These are phyloP conservation scores for Raffaelea arxii DNA, from an alignment of 2,329 filamentous ascomycete species.

Conservation along the genomic window DNA sequence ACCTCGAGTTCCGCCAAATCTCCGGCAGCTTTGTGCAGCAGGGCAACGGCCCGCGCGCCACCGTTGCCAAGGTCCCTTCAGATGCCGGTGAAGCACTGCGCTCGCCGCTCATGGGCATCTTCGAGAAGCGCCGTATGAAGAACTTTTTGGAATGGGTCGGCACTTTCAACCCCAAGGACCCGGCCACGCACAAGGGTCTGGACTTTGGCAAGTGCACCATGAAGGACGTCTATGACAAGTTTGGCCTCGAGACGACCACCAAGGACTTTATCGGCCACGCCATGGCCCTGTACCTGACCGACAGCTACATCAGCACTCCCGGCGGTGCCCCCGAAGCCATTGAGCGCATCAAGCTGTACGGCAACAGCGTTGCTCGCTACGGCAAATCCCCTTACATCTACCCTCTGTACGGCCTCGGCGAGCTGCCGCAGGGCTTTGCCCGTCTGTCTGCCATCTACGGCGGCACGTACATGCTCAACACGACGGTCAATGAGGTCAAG, in stretches of 20 bases:
- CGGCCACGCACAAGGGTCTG: constrained; percentile 81
- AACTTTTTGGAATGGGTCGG: constrained; percentile 95
- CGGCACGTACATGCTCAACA: constrained; percentile 99
- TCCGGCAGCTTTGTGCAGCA: constrained; percentile 96
- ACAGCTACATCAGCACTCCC: constrained; percentile 68
- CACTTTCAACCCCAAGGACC: constrained; percentile 71
- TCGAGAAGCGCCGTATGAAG: constrained; percentile 96
- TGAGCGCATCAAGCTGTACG: constrained; percentile 88
- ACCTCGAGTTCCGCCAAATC: constrained; percentile 89
- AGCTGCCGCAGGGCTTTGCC: constrained; percentile 95
- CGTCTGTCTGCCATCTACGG: constrained; percentile 97
- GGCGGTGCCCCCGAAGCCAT: constrained; percentile 77
- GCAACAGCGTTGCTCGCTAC: constrained; percentile 94
- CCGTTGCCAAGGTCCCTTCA: constrained; percentile 92
- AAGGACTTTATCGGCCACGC: constrained; percentile 96
- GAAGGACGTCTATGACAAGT: constrained; percentile 99
- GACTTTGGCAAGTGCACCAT: constrained; percentile 73
- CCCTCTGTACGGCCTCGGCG: constrained; percentile 91
- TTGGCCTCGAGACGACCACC: constrained; percentile 79
- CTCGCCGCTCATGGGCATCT: constrained; percentile 92
- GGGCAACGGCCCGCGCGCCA: constrained; percentile 69
- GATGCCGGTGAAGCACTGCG: constrained; percentile 83
- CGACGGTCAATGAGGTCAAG: constrained; percentile 77
- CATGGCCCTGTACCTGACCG: constrained; percentile 91
- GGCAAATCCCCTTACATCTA: constrained; percentile 99